phyloP scores from a whole-genome alignment of 176 grass and related monocot species.

The Triticum urartu region DNA sequence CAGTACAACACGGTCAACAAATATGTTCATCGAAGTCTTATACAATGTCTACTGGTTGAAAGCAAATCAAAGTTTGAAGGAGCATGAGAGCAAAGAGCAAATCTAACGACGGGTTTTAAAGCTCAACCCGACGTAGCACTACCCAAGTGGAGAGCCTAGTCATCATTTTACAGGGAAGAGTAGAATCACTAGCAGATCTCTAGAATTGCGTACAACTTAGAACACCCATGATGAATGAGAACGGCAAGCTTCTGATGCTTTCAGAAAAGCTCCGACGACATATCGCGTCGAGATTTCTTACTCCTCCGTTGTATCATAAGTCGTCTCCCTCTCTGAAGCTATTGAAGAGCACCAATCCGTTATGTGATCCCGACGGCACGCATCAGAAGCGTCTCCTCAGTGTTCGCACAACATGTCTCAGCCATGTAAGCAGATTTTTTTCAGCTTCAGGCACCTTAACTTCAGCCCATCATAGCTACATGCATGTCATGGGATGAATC shows the following conservation, averaged over 20 bases:
- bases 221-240: background rate
- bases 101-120: conserved; percentile 28
- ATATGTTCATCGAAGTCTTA: background rate
- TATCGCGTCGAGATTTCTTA: background rate
- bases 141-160: conserved; percentile 15
- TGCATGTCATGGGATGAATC: background rate
- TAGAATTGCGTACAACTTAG: background rate
- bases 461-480: conserved; percentile 14
- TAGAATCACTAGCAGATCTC: background rate
- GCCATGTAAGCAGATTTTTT: conserved; percentile 27
- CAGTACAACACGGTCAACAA: background rate
- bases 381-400: conserved; percentile 13
- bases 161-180: conserved; percentile 6
- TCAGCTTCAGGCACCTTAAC: conserved; percentile 22
- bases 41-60: background rate
- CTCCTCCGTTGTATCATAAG: background rate
- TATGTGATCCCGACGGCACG: conserved; percentile 9
- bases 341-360: conserved; percentile 8
- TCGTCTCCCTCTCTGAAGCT: background rate
- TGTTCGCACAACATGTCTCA: background rate
- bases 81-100: background rate
- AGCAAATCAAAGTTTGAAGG: background rate
- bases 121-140: background rate
- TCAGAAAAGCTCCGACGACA: conserved; percentile 1
- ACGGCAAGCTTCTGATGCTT: conserved; percentile 18